Conservation (phyloP, 2,329 filamentous ascomycete genomes). For the Mariannaea elegans region DNA sequence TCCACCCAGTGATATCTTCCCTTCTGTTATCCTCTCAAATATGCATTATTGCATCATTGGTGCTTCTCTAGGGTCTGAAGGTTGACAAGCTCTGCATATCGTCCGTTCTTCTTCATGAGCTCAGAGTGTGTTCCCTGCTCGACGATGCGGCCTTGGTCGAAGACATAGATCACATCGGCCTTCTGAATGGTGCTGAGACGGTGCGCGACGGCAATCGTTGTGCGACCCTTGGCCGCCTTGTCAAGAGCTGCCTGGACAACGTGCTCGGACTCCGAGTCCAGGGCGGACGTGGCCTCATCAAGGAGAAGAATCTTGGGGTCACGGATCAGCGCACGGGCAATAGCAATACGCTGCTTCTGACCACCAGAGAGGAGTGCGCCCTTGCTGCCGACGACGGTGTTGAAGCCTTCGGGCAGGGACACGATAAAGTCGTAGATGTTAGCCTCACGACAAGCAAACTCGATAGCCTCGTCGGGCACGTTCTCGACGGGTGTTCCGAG, state of each 20-base stretch:
- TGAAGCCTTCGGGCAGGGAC: constrained; percentile 85
- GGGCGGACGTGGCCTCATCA: constrained; percentile 81
- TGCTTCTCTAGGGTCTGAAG: constrained; percentile 78
- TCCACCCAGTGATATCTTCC: neutral
- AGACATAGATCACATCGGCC: constrained; percentile 95
- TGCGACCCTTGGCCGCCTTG: constrained; percentile 82
- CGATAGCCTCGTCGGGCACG: constrained; percentile 76
- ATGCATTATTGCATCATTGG: constrained; percentile 28
- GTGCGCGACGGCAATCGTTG: constrained; percentile 95
- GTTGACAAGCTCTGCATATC: constrained; percentile 82
- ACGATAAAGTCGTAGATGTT: constrained; percentile 95
- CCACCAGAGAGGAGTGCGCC: constrained; percentile 87
- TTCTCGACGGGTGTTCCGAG: constrained; percentile 75
- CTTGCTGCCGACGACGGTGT: constrained; percentile 86
- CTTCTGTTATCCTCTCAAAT: neutral
- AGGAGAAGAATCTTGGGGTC: constrained; percentile 87
- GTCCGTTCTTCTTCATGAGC: constrained; percentile 73
- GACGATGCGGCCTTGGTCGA: constrained; percentile 86
- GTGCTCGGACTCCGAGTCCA: constrained; percentile 81
- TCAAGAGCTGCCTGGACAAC: constrained; percentile 85
- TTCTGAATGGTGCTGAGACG: constrained; percentile 92
- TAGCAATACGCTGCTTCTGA: constrained; percentile 94
- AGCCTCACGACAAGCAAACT: constrained; percentile 84
- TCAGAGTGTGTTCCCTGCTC: constrained; percentile 84
- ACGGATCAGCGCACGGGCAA: constrained; percentile 89